Evolutionary conservation across 1,284 basidiomycete species (phyloP).

Genomic region (Cutaneotrichosporon mucoides): DNA sequence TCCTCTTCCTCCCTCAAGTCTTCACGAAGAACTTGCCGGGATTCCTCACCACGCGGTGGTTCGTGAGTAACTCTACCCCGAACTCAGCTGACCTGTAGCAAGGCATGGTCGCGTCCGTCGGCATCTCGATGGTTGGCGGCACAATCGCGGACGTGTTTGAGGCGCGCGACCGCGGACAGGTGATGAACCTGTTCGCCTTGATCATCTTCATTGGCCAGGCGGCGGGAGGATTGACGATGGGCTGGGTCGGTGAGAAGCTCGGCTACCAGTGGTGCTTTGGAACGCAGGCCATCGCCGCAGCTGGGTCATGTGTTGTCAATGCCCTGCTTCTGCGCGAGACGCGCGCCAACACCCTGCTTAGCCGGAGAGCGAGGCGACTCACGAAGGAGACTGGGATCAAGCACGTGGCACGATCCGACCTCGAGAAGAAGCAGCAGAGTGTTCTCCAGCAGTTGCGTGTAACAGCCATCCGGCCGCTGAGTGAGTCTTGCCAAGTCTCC

Average conservation of each 20-base stretch:
- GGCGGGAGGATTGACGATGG: constrained; percentile 18
- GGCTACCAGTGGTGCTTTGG: constrained; percentile 42
- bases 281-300: constrained; percentile 33
- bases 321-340: constrained; percentile 48
- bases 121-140: constrained; percentile 45
- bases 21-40: constrained; percentile 34
- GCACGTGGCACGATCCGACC: constrained; percentile 42
- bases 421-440: constrained; percentile 42
- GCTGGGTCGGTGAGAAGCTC: constrained; percentile 30
- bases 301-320: constrained; percentile 26
- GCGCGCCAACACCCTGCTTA: constrained; percentile 51
- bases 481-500: constrained; percentile 20
- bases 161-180: constrained; percentile 43
- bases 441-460: constrained; percentile 35
- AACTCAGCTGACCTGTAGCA: constrained; percentile 18
- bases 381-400: constrained; percentile 46
- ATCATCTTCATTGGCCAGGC: constrained; percentile 45
- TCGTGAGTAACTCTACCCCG: constrained; percentile 17
- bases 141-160: constrained; percentile 46
- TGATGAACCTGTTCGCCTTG: constrained; percentile 50
- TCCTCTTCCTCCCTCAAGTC: constrained; percentile 45
- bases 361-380: constrained; percentile 42
- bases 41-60: constrained; percentile 39
- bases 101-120: constrained; percentile 36
- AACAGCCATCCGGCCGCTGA: constrained; percentile 38